Evolutionary conservation across 2,329 filamentous ascomycete species (phyloP).

Genomic region (Ampelomyces quisqualis): DNA sequence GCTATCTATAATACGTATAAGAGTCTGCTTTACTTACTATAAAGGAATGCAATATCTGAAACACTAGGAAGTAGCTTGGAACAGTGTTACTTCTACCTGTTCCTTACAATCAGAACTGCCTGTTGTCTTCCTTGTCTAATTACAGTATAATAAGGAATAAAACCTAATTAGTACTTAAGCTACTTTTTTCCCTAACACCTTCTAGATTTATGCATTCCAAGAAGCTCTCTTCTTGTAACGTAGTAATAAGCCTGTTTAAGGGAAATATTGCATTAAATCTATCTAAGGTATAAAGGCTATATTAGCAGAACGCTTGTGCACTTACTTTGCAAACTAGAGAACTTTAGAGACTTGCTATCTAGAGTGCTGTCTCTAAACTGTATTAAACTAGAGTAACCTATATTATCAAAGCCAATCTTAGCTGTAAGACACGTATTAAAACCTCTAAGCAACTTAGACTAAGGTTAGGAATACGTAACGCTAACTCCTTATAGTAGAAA

Average conservation of each 20-base stretch:
- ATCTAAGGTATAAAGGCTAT: not conserved
- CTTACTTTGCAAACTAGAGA: not conserved
- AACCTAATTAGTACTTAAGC: not conserved
- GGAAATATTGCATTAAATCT: not conserved
- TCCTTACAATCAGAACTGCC: not conserved
- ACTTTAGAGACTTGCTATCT: not conserved
- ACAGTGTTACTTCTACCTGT: not conserved
- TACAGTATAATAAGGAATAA: not conserved
- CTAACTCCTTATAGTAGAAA: not conserved
- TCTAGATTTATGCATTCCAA: not conserved
- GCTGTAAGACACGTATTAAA: slow-evolving; percentile 2
- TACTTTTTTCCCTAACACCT: not conserved
- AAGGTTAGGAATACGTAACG: not conserved
- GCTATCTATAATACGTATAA: not conserved
- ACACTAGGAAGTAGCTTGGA: not conserved
- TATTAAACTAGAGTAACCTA: slow-evolving; percentile 3
- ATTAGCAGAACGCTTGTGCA: not conserved
- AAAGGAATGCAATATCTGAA: not conserved
- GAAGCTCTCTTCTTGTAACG: not conserved
- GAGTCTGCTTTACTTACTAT: not conserved
- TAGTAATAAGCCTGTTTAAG: not conserved
- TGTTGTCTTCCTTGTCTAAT: not conserved
- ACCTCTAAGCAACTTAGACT: not conserved
- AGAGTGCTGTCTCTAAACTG: slow-evolving; percentile 6
- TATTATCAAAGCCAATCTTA: slow-evolving; percentile 2